phyloP scores from a whole-genome alignment of 164 flowering plant genomes.

The Stephania cephalantha region DNA sequence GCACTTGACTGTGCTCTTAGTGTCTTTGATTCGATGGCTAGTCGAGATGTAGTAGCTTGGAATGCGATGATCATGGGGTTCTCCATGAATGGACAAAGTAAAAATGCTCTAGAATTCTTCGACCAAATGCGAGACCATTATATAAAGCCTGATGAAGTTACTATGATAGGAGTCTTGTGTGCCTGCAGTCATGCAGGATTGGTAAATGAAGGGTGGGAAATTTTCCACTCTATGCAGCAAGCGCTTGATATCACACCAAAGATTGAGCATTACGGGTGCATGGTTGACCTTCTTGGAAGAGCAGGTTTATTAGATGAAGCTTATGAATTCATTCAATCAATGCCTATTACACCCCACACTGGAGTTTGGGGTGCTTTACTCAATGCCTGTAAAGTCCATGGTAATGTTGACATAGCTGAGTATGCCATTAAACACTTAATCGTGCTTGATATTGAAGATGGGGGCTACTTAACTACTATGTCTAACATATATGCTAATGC shows the following conservation, averaged over 20 bases:
- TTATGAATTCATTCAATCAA: slow-evolving; percentile 19
- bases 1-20: no score
- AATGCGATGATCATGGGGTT: no score
- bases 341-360: slow-evolving; percentile 27
- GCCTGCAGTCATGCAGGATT: slow-evolving; percentile 7
- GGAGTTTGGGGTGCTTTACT: slow-evolving; percentile 37
- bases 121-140: no score
- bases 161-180: no score
- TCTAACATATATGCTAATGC: slow-evolving; percentile 37
- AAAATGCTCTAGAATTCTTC: no score
- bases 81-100: no score
- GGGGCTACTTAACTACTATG: no score
- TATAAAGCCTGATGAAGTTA: no score
- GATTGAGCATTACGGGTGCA: slow-evolving; percentile 30
- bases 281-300: slow-evolving; percentile 26
- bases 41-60: no score
- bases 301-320: slow-evolving; percentile 30
- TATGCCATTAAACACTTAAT: slow-evolving; percentile 9
- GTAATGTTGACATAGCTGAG: slow-evolving; percentile 31
- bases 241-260: slow-evolving; percentile 23
- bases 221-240: slow-evolving; percentile 14
- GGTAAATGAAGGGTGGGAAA: slow-evolving; percentile 15
- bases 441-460: slow-evolving; percentile 9
- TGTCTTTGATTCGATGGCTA: no score
- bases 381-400: slow-evolving; percentile 31